phyloP scores from a whole-genome alignment of 1,284 basidiomycete species.

The Xerocomus minutiporus region DNA sequence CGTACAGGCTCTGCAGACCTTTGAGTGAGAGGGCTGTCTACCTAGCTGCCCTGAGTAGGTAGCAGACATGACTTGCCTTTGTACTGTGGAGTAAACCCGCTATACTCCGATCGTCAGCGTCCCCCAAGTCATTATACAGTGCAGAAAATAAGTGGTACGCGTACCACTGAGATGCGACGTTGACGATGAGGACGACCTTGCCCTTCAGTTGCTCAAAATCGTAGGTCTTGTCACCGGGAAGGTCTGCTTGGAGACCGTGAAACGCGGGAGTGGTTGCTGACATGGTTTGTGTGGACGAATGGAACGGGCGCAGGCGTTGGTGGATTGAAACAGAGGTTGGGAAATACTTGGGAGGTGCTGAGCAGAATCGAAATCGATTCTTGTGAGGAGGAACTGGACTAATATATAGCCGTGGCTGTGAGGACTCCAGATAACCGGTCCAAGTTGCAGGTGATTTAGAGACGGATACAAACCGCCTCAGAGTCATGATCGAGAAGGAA shows the following conservation, averaged over 20 bases:
- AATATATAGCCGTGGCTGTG: neutral
- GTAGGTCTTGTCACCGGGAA: slow-evolving; percentile 49
- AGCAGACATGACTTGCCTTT: slow-evolving; percentile 42
- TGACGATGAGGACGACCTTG: slow-evolving; percentile 73
- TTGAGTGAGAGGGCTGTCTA: neutral
- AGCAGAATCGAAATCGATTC: neutral
- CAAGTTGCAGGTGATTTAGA: slow-evolving; percentile 3
- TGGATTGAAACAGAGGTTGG: neutral
- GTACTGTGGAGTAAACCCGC: slow-evolving; percentile 89
- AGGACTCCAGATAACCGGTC: neutral
- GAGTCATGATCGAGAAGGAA: slow-evolving; percentile 9
- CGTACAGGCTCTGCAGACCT: slow-evolving; percentile 79
- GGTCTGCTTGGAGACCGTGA: slow-evolving; percentile 60
- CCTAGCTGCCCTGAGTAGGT: neutral
- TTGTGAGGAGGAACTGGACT: neutral
- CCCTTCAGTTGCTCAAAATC: slow-evolving; percentile 68
- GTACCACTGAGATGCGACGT: slow-evolving; percentile 70
- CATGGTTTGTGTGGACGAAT: slow-evolving; percentile 17
- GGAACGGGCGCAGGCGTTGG: slow-evolving; percentile 12
- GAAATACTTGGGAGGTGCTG: neutral
- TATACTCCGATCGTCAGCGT: slow-evolving; percentile 26
- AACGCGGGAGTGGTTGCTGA: slow-evolving; percentile 38
- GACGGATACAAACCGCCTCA: neutral
- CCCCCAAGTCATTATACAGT: neutral
- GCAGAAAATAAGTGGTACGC: slow-evolving; percentile 15